Percentiles rank a stretch among this genome's conserved stretches.
Conservation (phyloP, 768 basidiomycete genomes). For the Phanerochaete carnosa region DNA sequence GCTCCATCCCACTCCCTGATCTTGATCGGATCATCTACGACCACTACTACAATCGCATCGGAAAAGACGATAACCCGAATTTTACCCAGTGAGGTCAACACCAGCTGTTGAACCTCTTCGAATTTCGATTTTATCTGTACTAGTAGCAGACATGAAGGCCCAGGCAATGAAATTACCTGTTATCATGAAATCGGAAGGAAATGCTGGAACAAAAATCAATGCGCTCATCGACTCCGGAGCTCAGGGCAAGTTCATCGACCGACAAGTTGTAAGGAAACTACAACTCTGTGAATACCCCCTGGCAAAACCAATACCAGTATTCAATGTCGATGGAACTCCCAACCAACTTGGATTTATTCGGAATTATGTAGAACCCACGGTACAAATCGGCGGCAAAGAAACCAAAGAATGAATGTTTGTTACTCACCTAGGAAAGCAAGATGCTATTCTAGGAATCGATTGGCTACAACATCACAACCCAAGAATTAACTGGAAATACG, state of each 20-base stretch:
- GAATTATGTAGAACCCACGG: background rate
- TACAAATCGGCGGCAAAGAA: background rate
- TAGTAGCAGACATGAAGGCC: no score
- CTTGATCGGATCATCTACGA: no score
- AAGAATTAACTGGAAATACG: background rate
- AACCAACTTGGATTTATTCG: background rate
- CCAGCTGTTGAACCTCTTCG: no score
- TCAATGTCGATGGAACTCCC: background rate
- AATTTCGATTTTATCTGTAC: no score
- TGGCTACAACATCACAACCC: background rate
- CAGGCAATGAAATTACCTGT: no score
- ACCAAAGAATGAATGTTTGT: background rate
- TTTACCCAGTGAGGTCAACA: no score
- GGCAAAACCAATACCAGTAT: background rate
- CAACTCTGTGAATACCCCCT: background rate
- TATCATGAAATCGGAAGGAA: no score
- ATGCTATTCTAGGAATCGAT: background rate
- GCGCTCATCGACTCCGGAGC: background rate
- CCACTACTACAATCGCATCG: no score
- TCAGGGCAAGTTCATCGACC: background rate
- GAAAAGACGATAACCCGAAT: no score
- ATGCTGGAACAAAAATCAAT: no score
- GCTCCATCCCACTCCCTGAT: no score
- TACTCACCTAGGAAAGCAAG: background rate
- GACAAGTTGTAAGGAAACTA: background rate